Base-by-base conservation (phyloP, 140 eudicot genomes). In the Eryngium alpinum region DNA sequence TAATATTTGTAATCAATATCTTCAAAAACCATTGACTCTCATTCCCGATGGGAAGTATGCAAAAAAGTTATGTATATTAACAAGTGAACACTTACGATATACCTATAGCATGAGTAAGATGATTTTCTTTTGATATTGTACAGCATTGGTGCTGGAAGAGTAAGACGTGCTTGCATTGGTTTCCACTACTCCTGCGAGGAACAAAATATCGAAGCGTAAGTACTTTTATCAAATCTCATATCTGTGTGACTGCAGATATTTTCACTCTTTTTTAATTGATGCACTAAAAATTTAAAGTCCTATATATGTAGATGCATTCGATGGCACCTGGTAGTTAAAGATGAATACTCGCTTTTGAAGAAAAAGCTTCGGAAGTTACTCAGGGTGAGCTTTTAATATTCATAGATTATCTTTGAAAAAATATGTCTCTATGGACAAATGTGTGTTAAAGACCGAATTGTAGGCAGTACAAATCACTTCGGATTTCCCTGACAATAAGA, bases 291-390 rank as follows among this genome's bases (percentile, higher is more conserved):
- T 14, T 27, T 7, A 51, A 49, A 2, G 9, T 1, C 27, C 15
- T 28, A 51, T 3, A 3, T 9, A 6, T 77, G 86, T 79, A 92
- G 97, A 84, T 94, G 98, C 80, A 32, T 89, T 88, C 79, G 74
- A 78, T 90, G 97, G 80, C 89, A 90, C 85, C 94, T 89, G 82
- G 90, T 87, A 77, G 86, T 90, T 71, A 93, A 89, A 75, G 88
- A 87, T 3, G 97, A 94, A 79, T 94, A 90, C 86, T 77, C 60
- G 49, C 89, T 82, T 43, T 93, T 89, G 75, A 94, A 92, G 92
- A 91, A 74, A 87, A 94, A 92, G 88, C 90, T 94, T 29, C 97
- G 92, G 84, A 81, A 89, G 79, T 87, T 92, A 82, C 87, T 94
- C 83, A 81, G 89, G 91, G 98, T 90, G 81, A 67, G 88, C 63